These are phyloP conservation scores for Cadophora sp. DNA, from an alignment of 2,329 filamentous ascomycete species.

Conservation along the genomic window DNA sequence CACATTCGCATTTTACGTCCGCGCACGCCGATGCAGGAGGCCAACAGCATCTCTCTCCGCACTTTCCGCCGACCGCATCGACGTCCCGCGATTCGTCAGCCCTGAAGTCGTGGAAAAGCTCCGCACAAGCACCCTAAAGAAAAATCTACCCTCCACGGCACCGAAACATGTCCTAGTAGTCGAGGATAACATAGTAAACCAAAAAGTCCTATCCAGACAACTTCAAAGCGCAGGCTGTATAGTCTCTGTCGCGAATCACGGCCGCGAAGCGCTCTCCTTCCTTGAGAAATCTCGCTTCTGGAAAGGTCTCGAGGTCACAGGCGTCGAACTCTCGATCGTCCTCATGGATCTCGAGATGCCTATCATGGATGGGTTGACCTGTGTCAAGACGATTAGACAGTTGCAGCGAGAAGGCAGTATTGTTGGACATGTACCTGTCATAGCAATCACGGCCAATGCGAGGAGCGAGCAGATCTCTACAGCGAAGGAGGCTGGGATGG, in stretches of 20 bases:
- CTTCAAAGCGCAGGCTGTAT: slow-evolving; percentile 52
- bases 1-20: slow-evolving; percentile 77
- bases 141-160: neutral
- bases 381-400: slow-evolving; percentile 67
- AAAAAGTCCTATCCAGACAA: slow-evolving; percentile 59
- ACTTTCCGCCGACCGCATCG: slow-evolving; percentile 14
- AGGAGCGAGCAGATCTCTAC: slow-evolving; percentile 38
- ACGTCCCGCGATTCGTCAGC: slow-evolving; percentile 1
- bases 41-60: slow-evolving; percentile 6
- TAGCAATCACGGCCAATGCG: slow-evolving; percentile 44
- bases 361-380: slow-evolving; percentile 72
- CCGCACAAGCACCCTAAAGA: slow-evolving; percentile 11
- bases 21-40: slow-evolving; percentile 25
- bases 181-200: slow-evolving; percentile 67
- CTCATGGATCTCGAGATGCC: slow-evolving; percentile 83
- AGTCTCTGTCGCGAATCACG: slow-evolving; percentile 60
- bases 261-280: slow-evolving; percentile 58
- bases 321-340: slow-evolving; percentile 61
- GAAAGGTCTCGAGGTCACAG: slow-evolving; percentile 17
- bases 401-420: slow-evolving; percentile 59
- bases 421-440: slow-evolving; percentile 48
- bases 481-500: slow-evolving; percentile 43
- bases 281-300: slow-evolving; percentile 32
- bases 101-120: slow-evolving; percentile 2
- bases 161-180: slow-evolving; percentile 55